phyloP scores from a whole-genome alignment of 805 yeast genomes.

The Teunomyces funiuensis region DNA sequence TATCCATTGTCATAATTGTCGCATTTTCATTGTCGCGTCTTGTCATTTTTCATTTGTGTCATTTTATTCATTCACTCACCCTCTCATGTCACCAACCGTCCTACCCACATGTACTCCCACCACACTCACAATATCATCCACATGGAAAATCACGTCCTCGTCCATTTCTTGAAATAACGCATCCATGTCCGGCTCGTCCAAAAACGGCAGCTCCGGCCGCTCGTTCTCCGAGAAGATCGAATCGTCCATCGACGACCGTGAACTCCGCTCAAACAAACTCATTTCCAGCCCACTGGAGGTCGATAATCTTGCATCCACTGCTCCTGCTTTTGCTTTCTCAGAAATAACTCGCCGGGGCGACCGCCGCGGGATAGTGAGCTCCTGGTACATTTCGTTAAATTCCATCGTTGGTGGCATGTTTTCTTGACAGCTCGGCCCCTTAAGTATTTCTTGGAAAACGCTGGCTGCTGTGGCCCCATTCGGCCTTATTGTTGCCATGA shows the following conservation, averaged over 20 bases:
- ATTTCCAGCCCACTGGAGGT: constrained; percentile 18
- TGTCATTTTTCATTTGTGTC: background rate
- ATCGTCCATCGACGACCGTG: constrained; percentile 11
- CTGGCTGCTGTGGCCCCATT: background rate
- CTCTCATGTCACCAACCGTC: too few relatives aligned
- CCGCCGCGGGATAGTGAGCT: too few relatives aligned
- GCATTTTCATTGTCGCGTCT: too few relatives aligned
- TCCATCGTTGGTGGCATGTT: background rate
- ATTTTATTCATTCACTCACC: background rate
- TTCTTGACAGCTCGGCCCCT: background rate
- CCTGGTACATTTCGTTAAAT: too few relatives aligned
- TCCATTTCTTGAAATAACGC: constrained; percentile 21
- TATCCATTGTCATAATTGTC: too few relatives aligned
- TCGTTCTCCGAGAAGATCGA: constrained; percentile 14
- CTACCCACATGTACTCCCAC: constrained; percentile 14
- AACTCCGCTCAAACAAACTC: constrained; percentile 20
- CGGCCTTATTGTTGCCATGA: background rate
- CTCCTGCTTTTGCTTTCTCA: background rate
- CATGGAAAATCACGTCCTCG: constrained; percentile 17
- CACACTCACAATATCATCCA: constrained; percentile 26
- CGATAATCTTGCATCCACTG: background rate
- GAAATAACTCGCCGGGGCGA: constrained; percentile 1
- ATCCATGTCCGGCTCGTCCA: constrained; percentile 16
- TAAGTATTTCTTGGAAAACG: background rate
- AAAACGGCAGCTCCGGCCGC: constrained; percentile 6